Conservation (phyloP, 1,139 yeast species). For the Yamadazyma epiphylla region DNA sequence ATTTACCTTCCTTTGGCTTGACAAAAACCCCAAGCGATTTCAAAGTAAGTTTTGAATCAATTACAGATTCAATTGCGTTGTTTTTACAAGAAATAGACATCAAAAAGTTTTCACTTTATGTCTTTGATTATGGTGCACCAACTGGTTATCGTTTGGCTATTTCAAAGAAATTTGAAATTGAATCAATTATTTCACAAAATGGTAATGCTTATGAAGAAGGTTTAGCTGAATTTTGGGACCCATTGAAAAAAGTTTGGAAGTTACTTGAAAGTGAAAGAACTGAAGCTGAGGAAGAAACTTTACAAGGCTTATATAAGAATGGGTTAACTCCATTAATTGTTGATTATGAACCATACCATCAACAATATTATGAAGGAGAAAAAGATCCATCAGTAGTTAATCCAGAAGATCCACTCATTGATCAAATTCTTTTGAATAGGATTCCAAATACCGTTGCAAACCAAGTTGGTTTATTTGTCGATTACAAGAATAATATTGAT, state of each 20-base stretch:
- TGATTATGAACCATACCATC: slow-evolving; percentile 14
- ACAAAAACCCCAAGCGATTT: slow-evolving; percentile 26
- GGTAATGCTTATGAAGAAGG: slow-evolving; percentile 45
- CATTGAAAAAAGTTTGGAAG: slow-evolving; percentile 28
- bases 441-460: slow-evolving; percentile 21
- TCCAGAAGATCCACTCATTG: slow-evolving; percentile 29
- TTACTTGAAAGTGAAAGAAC: slow-evolving; percentile 9
- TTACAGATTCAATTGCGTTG: slow-evolving; percentile 26
- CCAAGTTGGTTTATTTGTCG: slow-evolving; percentile 31
- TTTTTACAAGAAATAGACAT: slow-evolving; percentile 25
- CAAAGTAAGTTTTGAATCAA: slow-evolving; percentile 24
- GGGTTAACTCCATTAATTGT: slow-evolving; percentile 13
- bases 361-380: slow-evolving; percentile 30
- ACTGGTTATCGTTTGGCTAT: slow-evolving; percentile 33
- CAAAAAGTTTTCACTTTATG: slow-evolving; percentile 23
- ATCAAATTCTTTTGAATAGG: slow-evolving; percentile 18
- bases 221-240: slow-evolving; percentile 32
- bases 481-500: slow-evolving; percentile 29
- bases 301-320: slow-evolving; percentile 6
- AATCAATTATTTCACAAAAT: slow-evolving; percentile 34
- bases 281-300: slow-evolving; percentile 7
- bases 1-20: slow-evolving; percentile 41
- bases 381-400: slow-evolving; percentile 18
- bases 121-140: slow-evolving; percentile 45
- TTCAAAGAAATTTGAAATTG: slow-evolving; percentile 22